Evolutionary conservation across 2,329 filamentous ascomycete genomes (phyloP), one percentile per base, ranked within the genome.

Genomic region (Xylaria hypoxylon): DNA sequence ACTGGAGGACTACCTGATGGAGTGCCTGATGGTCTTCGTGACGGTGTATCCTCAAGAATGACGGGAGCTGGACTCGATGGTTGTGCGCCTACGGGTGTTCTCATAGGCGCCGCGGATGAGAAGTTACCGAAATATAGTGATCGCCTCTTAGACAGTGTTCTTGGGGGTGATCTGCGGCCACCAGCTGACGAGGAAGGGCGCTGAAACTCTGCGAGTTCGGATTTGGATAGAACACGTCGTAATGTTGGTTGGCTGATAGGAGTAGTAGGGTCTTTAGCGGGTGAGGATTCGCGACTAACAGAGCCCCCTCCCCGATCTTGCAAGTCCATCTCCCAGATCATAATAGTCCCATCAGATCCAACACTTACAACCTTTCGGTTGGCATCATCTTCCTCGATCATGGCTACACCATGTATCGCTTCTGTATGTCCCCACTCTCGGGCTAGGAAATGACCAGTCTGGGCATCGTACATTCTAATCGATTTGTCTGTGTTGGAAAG

Each of bases 341-440:
- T 94, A 70, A 95, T 90, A 0, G 92, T 93, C 1, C 92, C 92
- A 77, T 96, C 92, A 5, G 91, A 88, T 1, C 91, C 92, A 35
- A 92, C 91, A 70, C 90, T 94, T 59, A 95, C 86, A 47, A 93
- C 80, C 66, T 84, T 86, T 59, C 86, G 85, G 28, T 82, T 80
- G 17, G 84, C 82, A 17, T 87, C 85, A 0, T 85, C 83, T 7
- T 84, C 83, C 61, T 91, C 87, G 11, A 95, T 78, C 19, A 97
- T 80, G 3, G 91, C 87, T 19, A 96, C 89, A 67, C 94, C 94
- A 58, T 92, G 97, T 70, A 99, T 93, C 8, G 94, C 92, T 76
- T 97, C 94, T 0, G 94, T 97, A 73, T 99, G 96, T 1, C 96
- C 96, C 88, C 94, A 97, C 80, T 98, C 96, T 45, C 93, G 89